phyloP scores from a whole-genome alignment of 1,284 basidiomycete genomes.

The Leccinum insolens region DNA sequence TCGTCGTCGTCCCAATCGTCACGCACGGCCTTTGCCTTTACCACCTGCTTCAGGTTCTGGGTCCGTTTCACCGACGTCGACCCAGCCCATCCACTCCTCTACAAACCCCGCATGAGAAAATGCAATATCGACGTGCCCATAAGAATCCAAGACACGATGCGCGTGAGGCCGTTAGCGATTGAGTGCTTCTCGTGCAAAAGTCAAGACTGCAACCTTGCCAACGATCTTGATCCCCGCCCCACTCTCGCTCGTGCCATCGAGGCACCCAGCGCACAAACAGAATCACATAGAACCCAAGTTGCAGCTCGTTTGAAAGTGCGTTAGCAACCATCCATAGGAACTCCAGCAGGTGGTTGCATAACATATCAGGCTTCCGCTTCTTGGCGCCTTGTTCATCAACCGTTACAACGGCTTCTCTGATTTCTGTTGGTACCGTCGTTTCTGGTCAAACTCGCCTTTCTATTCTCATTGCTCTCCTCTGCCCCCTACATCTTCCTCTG shows the following conservation, averaged over 20 bases:
- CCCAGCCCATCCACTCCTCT: neutral
- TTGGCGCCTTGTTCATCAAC: too few relatives aligned
- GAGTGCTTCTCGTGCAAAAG: too few relatives aligned
- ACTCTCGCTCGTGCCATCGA: neutral
- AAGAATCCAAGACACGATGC: neutral
- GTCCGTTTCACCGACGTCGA: slow-evolving; percentile 4
- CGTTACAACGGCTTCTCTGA: neutral
- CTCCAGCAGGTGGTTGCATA: neutral
- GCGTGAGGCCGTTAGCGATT: neutral
- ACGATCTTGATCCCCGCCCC: neutral
- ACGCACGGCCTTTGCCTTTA: slow-evolving; percentile 22
- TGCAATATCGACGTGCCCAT: neutral
- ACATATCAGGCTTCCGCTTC: too few relatives aligned
- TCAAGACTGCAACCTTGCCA: neutral
- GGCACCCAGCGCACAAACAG: neutral
- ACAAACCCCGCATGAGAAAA: neutral
- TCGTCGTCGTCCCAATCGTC: too few relatives aligned
- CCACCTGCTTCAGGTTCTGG: slow-evolving; percentile 1
- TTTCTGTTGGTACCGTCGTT: neutral
- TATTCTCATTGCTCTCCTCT: neutral
- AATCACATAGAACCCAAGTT: neutral
- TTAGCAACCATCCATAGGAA: neutral
- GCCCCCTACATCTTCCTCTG: neutral
- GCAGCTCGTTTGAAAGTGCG: neutral
- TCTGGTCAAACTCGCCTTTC: neutral